Percentiles rank a stretch among this genome's conserved stretches.
Evolutionary conservation across 768 basidiomycete species (phyloP).

Genomic region (Auricularia heimuer): DNA sequence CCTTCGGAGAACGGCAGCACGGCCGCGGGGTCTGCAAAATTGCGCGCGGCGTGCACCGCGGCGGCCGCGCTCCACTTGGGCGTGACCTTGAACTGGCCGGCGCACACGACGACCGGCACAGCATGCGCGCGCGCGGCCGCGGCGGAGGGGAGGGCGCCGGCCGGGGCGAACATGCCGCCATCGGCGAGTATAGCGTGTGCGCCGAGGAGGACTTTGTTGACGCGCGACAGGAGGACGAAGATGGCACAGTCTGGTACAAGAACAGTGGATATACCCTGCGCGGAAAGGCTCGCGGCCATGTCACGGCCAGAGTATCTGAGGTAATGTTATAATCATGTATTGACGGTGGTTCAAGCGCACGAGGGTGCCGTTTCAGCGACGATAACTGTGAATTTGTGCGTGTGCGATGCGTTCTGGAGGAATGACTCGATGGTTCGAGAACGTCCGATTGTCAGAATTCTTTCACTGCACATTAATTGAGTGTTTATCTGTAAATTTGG

Average conservation of each 20-base stretch:
- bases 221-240: slow-evolving; percentile 91
- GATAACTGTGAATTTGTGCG: slow-evolving; percentile 90
- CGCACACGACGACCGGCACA: slow-evolving; percentile 87
- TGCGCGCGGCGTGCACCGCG: slow-evolving; percentile 70
- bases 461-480: slow-evolving; percentile 51
- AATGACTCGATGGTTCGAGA: slow-evolving; percentile 92
- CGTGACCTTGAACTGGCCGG: slow-evolving; percentile 94
- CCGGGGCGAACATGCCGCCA: slow-evolving; percentile 87
- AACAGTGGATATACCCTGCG: slow-evolving; percentile 80
- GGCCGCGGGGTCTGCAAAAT: slow-evolving; percentile 62
- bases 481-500: neutral
- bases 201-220: slow-evolving; percentile 92
- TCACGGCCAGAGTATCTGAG: slow-evolving; percentile 49
- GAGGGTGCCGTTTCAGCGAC: slow-evolving; percentile 93
- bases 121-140: slow-evolving; percentile 83
- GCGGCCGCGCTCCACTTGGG: slow-evolving; percentile 81
- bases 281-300: slow-evolving; percentile 74
- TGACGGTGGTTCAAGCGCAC: slow-evolving; percentile 34
- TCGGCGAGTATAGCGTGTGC: slow-evolving; percentile 95
- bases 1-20: slow-evolving; percentile 70
- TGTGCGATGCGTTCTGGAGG: slow-evolving; percentile 79
- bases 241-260: slow-evolving; percentile 94
- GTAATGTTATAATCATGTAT: neutral
- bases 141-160: slow-evolving; percentile 76
- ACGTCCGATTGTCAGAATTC: slow-evolving; percentile 85